Conservation (phyloP, 805 yeast species). For the Yarrowia sp. region DNA sequence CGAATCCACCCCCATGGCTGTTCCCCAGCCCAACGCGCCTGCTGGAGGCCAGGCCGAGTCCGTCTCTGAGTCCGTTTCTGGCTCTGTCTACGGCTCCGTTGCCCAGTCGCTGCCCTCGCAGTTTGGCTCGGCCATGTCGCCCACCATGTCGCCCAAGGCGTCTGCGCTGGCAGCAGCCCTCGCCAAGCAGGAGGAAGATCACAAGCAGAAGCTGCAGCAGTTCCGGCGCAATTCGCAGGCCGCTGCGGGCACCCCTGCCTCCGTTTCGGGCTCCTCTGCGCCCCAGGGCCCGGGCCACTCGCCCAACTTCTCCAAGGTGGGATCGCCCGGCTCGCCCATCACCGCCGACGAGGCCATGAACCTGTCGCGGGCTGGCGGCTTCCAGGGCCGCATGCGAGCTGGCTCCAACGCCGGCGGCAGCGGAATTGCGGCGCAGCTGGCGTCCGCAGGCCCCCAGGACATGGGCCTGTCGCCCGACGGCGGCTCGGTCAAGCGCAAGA, state of each 20-base stretch:
- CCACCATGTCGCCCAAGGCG: constrained; percentile 26
- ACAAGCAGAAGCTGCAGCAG: constrained; percentile 25
- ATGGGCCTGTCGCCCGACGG: background rate
- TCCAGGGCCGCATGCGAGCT: constrained; percentile 20
- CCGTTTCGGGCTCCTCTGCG: background rate
- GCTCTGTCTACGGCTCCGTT: constrained; percentile 22
- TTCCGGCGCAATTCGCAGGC: constrained; percentile 25
- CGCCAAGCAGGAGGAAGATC: constrained; percentile 26
- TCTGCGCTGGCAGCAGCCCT: constrained; percentile 22
- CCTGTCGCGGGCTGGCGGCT: constrained; percentile 38
- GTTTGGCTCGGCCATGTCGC: constrained; percentile 24
- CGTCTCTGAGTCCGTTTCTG: constrained; percentile 8
- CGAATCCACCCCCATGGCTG: constrained; percentile 24
- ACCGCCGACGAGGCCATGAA: constrained; percentile 42
- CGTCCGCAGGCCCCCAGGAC: constrained; percentile 4
- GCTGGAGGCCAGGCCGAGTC: background rate
- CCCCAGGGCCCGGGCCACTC: constrained; percentile 9
- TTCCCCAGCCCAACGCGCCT: constrained; percentile 16
- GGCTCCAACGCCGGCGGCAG: constrained; percentile 21
- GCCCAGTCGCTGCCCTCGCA: constrained; percentile 18
- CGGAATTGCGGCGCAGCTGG: constrained; percentile 16
- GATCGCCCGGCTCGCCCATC: constrained; percentile 32
- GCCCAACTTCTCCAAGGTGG: constrained; percentile 13
- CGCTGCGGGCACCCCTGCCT: background rate
- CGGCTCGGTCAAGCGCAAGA: constrained; percentile 21